Base-by-base conservation (phyloP, 139 green algal species). In the Chlamydomonas schloesseri region DNA sequence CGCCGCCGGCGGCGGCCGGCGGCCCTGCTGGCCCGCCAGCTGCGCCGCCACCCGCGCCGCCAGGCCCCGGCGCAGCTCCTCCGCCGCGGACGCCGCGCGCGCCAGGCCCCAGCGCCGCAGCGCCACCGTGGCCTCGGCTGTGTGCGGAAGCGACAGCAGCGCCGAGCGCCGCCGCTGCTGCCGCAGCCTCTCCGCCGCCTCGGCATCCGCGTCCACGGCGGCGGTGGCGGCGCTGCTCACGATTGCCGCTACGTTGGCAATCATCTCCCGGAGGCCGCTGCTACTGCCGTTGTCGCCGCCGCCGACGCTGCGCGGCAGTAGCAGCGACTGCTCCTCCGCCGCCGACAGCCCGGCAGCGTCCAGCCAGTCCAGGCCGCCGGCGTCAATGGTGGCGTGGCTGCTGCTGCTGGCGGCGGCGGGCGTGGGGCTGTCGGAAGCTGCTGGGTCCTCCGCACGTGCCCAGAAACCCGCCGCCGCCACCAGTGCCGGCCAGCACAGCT, bases 121-220 rank as follows among this genome's bases (percentile, higher is more conserved):
- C 29, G 47, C 47, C 46, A 10, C 72, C 47, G 47, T 14, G 17
- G 67, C 72, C 28, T 33, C 47, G 29, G 34, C 57, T 11, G 55
- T 60, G 75, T 71, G 55, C 23, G 55, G 55, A 57, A 82, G 75
- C 58, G 75, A 82, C 33, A 82, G 75, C 75, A 82, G 57, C 57
- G 75, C 75, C 10, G 75, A 28, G 36, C 55, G 75, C 57, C 75
- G 55, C 75, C 75, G 31, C 36, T 58, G 34, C 24, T 58, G 55
- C 75, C 1, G 34, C 57, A 72, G 57, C 55, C 75, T 20, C 23
- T 15, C 15, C 31, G 21, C 15, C 23, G 23, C n/a, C 29, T 46
- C 65, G 29, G 28, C 47, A 1, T 33, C n/a, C 50, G 17, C 50
- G 0, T 14, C 71, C 47, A 20, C 28, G 55, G 55, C 55, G 21